Percentiles rank a stretch among this genome's conserved stretches.
Evolutionary conservation across 2,329 filamentous ascomycete genomes (phyloP).

Genomic region (Tothia fuscella): DNA sequence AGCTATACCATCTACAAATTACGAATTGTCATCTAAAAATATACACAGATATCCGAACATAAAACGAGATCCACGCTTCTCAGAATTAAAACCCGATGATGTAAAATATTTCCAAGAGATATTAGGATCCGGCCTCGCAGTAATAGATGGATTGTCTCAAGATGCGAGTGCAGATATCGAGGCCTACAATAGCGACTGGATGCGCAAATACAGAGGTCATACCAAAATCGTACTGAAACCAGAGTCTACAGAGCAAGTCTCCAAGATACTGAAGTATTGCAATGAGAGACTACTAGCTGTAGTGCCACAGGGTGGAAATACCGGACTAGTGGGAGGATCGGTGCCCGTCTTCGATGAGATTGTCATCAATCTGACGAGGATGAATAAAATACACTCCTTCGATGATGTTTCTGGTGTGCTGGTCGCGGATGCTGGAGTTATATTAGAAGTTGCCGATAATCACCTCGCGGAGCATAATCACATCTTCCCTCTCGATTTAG

Average conservation of each 20-base stretch:
- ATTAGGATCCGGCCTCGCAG: too few species aligned
- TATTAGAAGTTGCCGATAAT: conserved; percentile 79
- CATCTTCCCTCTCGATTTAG: conserved; percentile 94
- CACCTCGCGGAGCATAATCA: conserved; percentile 72
- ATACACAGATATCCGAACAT: conserved; percentile 56
- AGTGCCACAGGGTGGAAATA: conserved; percentile 94
- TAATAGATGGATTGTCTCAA: conserved; percentile 69
- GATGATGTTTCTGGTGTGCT: conserved; percentile 86
- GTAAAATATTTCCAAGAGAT: conserved; percentile 70
- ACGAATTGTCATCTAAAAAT: neutral
- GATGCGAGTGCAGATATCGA: conserved; percentile 76
- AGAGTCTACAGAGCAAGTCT: conserved; percentile 73
- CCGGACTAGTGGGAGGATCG: conserved; percentile 86
- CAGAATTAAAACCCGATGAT: conserved; percentile 61
- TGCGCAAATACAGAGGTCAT: conserved; percentile 95
- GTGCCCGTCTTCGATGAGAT: conserved; percentile 98
- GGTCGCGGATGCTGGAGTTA: conserved; percentile 80
- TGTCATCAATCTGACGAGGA: conserved; percentile 76
- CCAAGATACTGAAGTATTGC: conserved; percentile 85
- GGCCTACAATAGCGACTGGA: conserved; percentile 95
- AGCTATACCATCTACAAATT: conserved; percentile 12
- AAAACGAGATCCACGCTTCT: conserved; percentile 66
- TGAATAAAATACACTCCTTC: conserved; percentile 86
- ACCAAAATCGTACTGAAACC: conserved; percentile 80
- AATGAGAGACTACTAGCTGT: conserved; percentile 87